These are phyloP conservation scores for Diaporthe vexans DNA, from an alignment of 2,329 filamentous ascomycete genomes.

Conservation along the genomic window DNA sequence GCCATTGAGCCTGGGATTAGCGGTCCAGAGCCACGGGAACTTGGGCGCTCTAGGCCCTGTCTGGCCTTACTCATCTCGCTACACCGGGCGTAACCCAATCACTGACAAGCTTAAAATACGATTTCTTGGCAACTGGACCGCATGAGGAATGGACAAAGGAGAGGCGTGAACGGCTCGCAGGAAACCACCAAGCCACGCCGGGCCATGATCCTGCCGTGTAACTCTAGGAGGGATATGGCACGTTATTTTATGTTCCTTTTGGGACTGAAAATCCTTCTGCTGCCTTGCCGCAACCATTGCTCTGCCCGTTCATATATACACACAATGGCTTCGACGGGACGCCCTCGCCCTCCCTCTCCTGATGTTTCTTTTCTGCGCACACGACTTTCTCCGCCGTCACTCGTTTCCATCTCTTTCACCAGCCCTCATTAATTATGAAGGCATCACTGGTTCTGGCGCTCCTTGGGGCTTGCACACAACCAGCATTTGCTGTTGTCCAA, in stretches of 20 bases:
- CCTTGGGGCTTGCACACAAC: slow-evolving; percentile 12
- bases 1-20: background rate
- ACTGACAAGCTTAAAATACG: slow-evolving; percentile 39
- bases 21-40: slow-evolving; percentile 13
- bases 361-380: slow-evolving; percentile 10
- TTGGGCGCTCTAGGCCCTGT: slow-evolving; percentile 24
- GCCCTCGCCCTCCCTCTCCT: slow-evolving; percentile 6
- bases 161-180: slow-evolving; percentile 1
- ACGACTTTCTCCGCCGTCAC: slow-evolving; percentile 31
- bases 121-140: slow-evolving; percentile 23
- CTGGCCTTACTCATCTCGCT: slow-evolving; percentile 37
- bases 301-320: slow-evolving; percentile 4
- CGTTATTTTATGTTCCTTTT: slow-evolving; percentile 1
- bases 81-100: slow-evolving; percentile 25
- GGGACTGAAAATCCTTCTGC: background rate
- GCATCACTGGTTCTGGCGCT: slow-evolving; percentile 34
- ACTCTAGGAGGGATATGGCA: slow-evolving; percentile 22
- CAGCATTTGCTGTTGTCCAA: slow-evolving; percentile 32
- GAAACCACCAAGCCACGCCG: slow-evolving; percentile 30
- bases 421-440: slow-evolving; percentile 36
- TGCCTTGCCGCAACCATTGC: slow-evolving; percentile 5
- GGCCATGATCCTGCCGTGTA: slow-evolving; percentile 35
- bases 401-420: slow-evolving; percentile 10
- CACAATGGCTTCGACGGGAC: slow-evolving; percentile 12
- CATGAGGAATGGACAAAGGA: slow-evolving; percentile 27